Base-by-base conservation (phyloP, 306 rosid species). In the Dryas drummondii region DNA sequence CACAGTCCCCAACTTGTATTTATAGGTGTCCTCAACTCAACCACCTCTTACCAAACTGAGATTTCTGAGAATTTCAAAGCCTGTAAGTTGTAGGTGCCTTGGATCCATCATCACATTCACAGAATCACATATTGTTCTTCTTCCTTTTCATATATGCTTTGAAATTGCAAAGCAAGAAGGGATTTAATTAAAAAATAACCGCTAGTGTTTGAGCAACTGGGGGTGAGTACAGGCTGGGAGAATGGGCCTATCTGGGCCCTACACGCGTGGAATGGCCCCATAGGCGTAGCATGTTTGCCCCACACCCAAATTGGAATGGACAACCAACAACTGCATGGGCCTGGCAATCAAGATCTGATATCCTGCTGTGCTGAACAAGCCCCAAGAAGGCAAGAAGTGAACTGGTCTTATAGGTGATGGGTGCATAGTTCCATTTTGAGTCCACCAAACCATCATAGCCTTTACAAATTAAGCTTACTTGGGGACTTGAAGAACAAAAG, bases 221-320 rank as follows among this genome's bases (percentile, higher is more conserved):
- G 47, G 19, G 19, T 2, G 27, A 14, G 10, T 37, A 13, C 66
- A 61, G 66, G 66, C 22, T 61, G 47, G 11, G 66, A 61, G 0
- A 41, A 63, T 63, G 68, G 27, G 22, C 50, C 49, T 63, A 14
- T 63, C 3, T 15, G 68, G 27, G 68, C 68, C 68, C 68, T 41
- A 41, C 27, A 8, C 9, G n/a, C 45, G 12, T 60, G 37, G 37
- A 32, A 32, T 32, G 37, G 37, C 2, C 37, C 37, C 37, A 32
- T 32, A 32, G 37, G n/a, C 45, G 32, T 60, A 50, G 26, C 49
- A 8, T 8, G 14, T 10, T 13, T 0, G 19, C n/a, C 47, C 46
- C 66, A 32, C 37, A 32, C 37, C 37, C 2, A 32, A 32, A 32
- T 32, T 32, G 37, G 37, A 32, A 32, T 32, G 37, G 37, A 32